Percentiles rank a stretch among this genome's conserved stretches.
Evolutionary conservation across 768 basidiomycete genomes (phyloP).

Genomic region (Baorangia bicolor): DNA sequence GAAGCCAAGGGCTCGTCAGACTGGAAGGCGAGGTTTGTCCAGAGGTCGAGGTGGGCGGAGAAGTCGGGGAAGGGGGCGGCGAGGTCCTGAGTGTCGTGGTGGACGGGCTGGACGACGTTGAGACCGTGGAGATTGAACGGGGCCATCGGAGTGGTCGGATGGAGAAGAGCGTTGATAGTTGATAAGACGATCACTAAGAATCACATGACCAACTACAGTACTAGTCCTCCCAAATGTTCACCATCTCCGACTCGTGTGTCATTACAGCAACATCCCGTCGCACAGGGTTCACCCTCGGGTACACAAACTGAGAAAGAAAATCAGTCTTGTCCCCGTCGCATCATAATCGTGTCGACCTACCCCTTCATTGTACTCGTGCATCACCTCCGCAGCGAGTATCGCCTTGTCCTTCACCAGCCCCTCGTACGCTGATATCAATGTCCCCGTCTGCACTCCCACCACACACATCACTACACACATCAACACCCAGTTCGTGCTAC

Average conservation of each 20-base stretch:
- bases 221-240: not conserved
- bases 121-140: slow-evolving; percentile 73
- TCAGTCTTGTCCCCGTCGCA: not conserved
- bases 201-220: slow-evolving; percentile 12
- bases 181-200: slow-evolving; percentile 14
- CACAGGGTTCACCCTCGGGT: slow-evolving; percentile 76
- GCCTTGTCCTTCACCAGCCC: slow-evolving; percentile 70
- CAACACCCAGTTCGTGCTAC: slow-evolving; percentile 73
- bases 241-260: slow-evolving; percentile 82
- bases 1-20: slow-evolving; percentile 62
- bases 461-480: slow-evolving; percentile 67
- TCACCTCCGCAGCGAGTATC: slow-evolving; percentile 74
- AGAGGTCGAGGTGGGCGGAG: slow-evolving; percentile 74
- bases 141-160: slow-evolving; percentile 41
- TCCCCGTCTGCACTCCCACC: slow-evolving; percentile 61
- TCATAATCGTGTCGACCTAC: slow-evolving; percentile 40
- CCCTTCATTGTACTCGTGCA: slow-evolving; percentile 81
- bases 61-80: slow-evolving; percentile 70
- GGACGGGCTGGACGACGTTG: slow-evolving; percentile 68
- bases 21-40: slow-evolving; percentile 81
- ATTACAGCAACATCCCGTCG: slow-evolving; percentile 78
- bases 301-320: slow-evolving; percentile 63
- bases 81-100: slow-evolving; percentile 50
- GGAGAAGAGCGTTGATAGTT: not conserved
- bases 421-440: slow-evolving; percentile 44